A percentile compares a stretch with the other conserved stretches of the same genome.
Conservation (phyloP, 164 flowering plant genomes). For the Brasenia schreberi region DNA sequence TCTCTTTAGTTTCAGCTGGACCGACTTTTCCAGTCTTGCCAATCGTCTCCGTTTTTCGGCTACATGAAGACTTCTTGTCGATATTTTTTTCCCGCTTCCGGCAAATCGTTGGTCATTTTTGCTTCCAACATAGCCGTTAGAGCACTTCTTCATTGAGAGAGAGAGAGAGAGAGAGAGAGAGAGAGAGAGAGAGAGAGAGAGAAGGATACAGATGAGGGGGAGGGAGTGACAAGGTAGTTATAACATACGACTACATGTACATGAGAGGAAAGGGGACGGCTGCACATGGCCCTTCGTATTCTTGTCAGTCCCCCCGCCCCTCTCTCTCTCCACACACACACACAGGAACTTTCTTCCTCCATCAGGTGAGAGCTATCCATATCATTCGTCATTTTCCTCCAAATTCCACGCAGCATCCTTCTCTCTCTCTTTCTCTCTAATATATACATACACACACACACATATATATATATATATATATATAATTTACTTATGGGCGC, state of each 20-base stretch:
- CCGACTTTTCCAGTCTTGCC: background rate
- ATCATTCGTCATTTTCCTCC: background rate
- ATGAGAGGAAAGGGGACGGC: background rate
- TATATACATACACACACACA: too few relatives aligned
- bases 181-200: background rate
- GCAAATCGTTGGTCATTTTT: background rate
- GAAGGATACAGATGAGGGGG: background rate
- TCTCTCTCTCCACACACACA: too few relatives aligned
- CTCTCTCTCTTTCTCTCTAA: background rate
- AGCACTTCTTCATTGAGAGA: background rate
- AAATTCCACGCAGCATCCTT: background rate
- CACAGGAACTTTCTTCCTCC: background rate
- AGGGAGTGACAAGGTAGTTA: background rate
- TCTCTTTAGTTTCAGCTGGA: constrained; percentile 37
- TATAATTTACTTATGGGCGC: too few relatives aligned
- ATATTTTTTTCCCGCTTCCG: background rate
- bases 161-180: background rate
- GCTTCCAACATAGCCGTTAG: background rate
- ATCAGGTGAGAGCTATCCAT: too few relatives aligned
- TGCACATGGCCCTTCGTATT: background rate
- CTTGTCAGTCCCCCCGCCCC: background rate
- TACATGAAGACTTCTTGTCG: background rate
- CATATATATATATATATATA: too few relatives aligned
- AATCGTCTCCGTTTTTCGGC: background rate
- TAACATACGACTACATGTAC: too few relatives aligned